A percentile compares a stretch with the other conserved stretches of the same genome.
Evolutionary conservation across 306 rosid species (phyloP).

Genomic region (Delonix regia): DNA sequence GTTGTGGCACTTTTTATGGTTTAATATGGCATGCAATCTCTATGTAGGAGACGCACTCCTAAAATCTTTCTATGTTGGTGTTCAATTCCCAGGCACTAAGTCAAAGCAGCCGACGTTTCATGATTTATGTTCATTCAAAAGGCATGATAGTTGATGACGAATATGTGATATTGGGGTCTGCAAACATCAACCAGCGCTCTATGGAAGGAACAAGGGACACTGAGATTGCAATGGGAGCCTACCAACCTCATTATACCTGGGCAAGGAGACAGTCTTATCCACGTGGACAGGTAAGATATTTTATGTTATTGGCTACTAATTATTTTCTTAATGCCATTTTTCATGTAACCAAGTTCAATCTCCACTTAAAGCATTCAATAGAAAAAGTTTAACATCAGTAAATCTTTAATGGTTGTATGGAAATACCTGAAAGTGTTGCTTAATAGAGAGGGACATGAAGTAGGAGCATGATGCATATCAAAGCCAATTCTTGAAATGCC

Average conservation of each 20-base stretch:
- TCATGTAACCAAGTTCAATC: not conserved
- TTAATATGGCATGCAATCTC: conserved; percentile 2
- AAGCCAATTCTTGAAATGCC: not conserved
- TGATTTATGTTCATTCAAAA: conserved; percentile 97
- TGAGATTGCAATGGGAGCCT: conserved; percentile 99
- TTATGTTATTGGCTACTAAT: conserved; percentile 11
- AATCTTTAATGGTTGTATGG: not conserved
- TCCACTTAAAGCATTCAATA: conserved; percentile 11
- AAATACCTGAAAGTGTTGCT: not conserved
- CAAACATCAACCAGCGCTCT: conserved; percentile 97
- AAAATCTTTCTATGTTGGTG: conserved; percentile 35
- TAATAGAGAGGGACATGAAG: not conserved
- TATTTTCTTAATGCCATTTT: conserved; percentile 22
- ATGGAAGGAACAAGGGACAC: conserved; percentile 99
- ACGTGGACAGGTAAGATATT: conserved; percentile 69
- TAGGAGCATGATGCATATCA: not conserved
- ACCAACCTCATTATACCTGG: conserved; percentile 86
- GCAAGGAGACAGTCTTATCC: conserved; percentile 68
- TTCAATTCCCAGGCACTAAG: conserved; percentile 64
- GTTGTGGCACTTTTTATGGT: conserved; percentile 2
- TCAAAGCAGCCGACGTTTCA: conserved; percentile 78
- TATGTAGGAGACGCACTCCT: conserved; percentile 4
- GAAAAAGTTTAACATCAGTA: not conserved
- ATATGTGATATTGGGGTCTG: conserved; percentile 89
- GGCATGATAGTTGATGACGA: conserved; percentile 99